Conservation (phyloP, 169 alveolate genomes). For the Babesia sp. region DNA sequence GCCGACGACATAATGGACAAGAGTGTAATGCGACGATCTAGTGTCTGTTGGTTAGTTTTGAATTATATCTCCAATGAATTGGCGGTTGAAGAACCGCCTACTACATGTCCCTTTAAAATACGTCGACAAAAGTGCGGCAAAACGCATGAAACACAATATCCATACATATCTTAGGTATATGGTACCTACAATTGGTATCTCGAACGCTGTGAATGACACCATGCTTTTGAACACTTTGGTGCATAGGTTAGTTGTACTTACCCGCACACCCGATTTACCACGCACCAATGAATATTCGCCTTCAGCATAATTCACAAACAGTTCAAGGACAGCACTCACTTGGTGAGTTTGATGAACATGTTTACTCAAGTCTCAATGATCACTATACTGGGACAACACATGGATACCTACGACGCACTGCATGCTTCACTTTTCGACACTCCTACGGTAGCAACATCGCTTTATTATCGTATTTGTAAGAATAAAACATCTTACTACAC, state of each 20-base stretch:
- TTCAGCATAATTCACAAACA: constrained; percentile 52
- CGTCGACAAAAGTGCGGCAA: background rate
- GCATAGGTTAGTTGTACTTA: constrained; percentile 58
- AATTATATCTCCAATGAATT: background rate
- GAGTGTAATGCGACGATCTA: constrained; percentile 71
- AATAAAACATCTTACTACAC: constrained; percentile 78
- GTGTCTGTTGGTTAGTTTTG: constrained; percentile 74
- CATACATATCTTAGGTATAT: constrained; percentile 63
- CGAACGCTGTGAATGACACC: constrained; percentile 76
- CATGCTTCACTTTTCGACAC: constrained; percentile 36
- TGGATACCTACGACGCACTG: constrained; percentile 71
- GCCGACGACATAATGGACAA: constrained; percentile 81
- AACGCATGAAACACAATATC: background rate
- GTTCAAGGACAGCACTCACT: constrained; percentile 50
- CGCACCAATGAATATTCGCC: background rate
- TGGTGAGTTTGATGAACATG: constrained; percentile 52
- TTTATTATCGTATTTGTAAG: constrained; percentile 55
- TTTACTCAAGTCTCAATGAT: constrained; percentile 72
- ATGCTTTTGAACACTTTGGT: constrained; percentile 70
- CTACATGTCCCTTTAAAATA: background rate
- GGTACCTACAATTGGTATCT: constrained; percentile 73
- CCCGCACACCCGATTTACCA: background rate
- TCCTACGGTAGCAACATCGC: constrained; percentile 33
- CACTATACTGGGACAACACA: constrained; percentile 77
- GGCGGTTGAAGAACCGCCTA: background rate